phyloP scores from a whole-genome alignment of 2,329 filamentous ascomycete genomes.

The Pseudogymnoascus sp. region DNA sequence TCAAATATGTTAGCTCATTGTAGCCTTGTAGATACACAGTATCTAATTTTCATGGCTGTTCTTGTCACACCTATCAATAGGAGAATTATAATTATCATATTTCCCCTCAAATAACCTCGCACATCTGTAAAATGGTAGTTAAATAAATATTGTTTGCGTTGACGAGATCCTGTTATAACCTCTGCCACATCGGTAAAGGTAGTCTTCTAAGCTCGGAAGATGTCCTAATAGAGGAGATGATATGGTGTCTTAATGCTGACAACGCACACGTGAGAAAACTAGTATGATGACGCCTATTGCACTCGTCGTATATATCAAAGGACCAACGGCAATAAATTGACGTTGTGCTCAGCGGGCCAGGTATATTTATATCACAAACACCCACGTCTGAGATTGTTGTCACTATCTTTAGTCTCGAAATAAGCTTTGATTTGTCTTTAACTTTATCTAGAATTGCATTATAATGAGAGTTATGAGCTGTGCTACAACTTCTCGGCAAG shows the following conservation, averaged over 20 bases:
- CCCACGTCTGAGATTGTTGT: background rate
- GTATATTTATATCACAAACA: background rate
- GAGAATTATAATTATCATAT: background rate
- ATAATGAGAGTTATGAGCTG: background rate
- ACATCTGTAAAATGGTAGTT: background rate
- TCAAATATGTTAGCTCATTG: background rate
- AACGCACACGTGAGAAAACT: background rate
- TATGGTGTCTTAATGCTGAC: no score
- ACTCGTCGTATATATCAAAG: background rate
- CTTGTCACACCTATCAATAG: background rate
- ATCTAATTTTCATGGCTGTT: background rate
- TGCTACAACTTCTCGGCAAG: background rate
- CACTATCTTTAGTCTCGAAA: background rate
- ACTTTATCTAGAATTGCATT: background rate
- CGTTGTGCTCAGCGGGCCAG: background rate
- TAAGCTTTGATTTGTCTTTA: background rate
- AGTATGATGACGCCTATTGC: background rate
- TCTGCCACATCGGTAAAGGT: background rate
- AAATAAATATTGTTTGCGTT: background rate
- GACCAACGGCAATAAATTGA: background rate
- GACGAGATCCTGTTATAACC: background rate
- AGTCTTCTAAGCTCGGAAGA: no score
- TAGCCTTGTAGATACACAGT: background rate
- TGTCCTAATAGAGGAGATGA: no score
- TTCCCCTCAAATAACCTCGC: background rate